phyloP scores from a whole-genome alignment of 2,329 filamentous ascomycete genomes.

The Xylaria sp. region DNA sequence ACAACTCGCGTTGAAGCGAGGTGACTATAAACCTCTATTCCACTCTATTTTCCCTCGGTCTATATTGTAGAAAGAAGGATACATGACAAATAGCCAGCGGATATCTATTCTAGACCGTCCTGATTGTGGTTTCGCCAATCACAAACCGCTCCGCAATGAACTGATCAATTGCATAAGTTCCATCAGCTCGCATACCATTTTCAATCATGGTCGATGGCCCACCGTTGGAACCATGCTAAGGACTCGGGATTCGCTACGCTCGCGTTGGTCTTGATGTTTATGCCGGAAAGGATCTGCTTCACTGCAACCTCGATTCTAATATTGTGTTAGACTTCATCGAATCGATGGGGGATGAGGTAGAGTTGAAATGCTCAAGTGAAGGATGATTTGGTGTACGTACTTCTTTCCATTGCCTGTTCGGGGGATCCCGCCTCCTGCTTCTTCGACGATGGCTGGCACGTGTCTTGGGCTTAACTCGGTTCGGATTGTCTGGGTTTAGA shows the following conservation, averaged over 20 bases:
- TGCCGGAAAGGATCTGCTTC: constrained; percentile 92
- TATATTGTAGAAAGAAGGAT: neutral
- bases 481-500: constrained; percentile 63
- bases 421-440: constrained; percentile 83
- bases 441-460: constrained; percentile 84
- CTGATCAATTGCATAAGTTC: too few relatives aligned
- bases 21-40: neutral
- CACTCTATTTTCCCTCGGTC: constrained; percentile 4
- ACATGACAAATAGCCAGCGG: neutral
- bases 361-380: neutral
- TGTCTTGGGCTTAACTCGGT: constrained; percentile 87
- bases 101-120: neutral
- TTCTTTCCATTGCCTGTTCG: constrained; percentile 97
- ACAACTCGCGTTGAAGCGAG: neutral
- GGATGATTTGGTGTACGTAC: constrained; percentile 59
- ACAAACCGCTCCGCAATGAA: too few relatives aligned
- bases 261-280: constrained; percentile 87
- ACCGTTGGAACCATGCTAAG: constrained; percentile 85
- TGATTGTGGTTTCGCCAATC: neutral
- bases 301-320: constrained; percentile 88
- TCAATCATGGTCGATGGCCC: constrained; percentile 61
- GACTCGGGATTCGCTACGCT: constrained; percentile 93
- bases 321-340: constrained; percentile 21
- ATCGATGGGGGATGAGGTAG: constrained; percentile 17
- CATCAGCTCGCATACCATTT: neutral